Base-by-base conservation (phyloP, 169 alveolate species). In the Cryptosporidium andersoni region DNA sequence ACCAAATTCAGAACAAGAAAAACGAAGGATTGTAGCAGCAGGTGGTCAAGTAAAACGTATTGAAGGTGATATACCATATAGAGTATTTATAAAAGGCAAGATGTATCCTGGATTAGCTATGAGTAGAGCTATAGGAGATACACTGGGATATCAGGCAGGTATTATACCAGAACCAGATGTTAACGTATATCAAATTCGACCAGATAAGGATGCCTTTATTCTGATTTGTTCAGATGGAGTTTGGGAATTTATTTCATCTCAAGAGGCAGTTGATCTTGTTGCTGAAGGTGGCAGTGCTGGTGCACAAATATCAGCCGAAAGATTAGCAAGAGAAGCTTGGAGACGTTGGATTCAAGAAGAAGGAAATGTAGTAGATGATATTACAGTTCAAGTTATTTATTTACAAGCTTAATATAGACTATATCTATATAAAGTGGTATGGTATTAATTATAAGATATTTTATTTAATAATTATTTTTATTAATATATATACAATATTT, bases 51-150 rank as follows among this genome's bases (percentile, higher is more conserved):
- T 95, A 40, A 89, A 82, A 80, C 90, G 91, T 51, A 81, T 92
- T 34, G 93, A 90, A 40, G 93, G 94, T 37, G 95, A 91, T 80
- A 90, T 89, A n/a, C 95, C 97, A 25, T 81, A 88, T 65, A 88
- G 98, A 60, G 96, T 95, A 25, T 95, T 92, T 82, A 91, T 91
- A 49, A 92, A 91, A 74, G 90, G 91, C 52, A 89, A 88, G 65
- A 80, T 89, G 66, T 91, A 88, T 64, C 97, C 97, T 25, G 98
- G 98, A 4, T 88, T 95, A 66, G 96, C 98, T 6, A 93, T 95
- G 97, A 91, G 95, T 40, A 90, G 98, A 60, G 93, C 97, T 53
- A 88, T 95, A 25, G 98, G 98, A 1, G 98, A 95, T 80, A 82
- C 91, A 51, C 81, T 94, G n/a, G 95, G 95, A 2, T 89, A 93